phyloP scores from a whole-genome alignment of 2,329 filamentous ascomycete species.

The Coniosporium tulheliwenetii region DNA sequence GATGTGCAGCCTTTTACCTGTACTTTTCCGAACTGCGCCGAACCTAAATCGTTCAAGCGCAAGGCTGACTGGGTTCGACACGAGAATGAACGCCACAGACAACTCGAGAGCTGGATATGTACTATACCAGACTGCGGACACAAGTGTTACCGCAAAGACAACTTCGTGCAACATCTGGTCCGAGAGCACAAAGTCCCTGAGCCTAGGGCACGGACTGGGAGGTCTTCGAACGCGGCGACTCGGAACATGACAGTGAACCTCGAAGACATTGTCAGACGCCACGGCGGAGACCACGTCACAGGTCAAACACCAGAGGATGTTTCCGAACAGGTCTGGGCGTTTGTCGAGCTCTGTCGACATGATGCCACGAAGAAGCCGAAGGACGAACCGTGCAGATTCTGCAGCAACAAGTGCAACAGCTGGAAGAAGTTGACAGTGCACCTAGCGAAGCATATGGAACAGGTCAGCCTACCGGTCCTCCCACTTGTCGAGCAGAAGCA shows the following conservation, averaged over 20 bases:
- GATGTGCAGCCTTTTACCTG: slow-evolving; percentile 89
- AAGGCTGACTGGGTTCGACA: slow-evolving; percentile 95
- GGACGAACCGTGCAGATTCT: slow-evolving; percentile 77
- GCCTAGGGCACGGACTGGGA: slow-evolving; percentile 56
- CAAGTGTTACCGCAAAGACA: slow-evolving; percentile 74
- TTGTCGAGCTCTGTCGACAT: slow-evolving; percentile 62
- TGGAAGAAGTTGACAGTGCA: slow-evolving; percentile 96
- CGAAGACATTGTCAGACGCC: not conserved
- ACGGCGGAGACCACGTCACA: not conserved
- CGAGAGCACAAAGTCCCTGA: slow-evolving; percentile 79
- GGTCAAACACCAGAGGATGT: not conserved
- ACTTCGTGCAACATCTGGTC: slow-evolving; percentile 84
- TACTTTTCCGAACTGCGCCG: slow-evolving; percentile 68
- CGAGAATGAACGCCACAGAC: slow-evolving; percentile 80
- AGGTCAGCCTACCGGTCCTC: slow-evolving; percentile 71
- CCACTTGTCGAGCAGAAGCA: slow-evolving; percentile 22
- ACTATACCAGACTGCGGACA: slow-evolving; percentile 68
- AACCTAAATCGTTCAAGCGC: slow-evolving; percentile 83
- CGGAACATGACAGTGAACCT: not conserved
- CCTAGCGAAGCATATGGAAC: slow-evolving; percentile 86
- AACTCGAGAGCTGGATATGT: slow-evolving; percentile 84
- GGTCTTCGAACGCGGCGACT: slow-evolving; percentile 15
- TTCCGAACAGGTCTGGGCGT: slow-evolving; percentile 53
- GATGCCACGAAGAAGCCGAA: slow-evolving; percentile 50
- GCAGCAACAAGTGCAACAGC: slow-evolving; percentile 60